Percentiles rank a stretch among this genome's conserved stretches.
Evolutionary conservation across 306 rosid species (phyloP).

Genomic region (Sicyos edulis): DNA sequence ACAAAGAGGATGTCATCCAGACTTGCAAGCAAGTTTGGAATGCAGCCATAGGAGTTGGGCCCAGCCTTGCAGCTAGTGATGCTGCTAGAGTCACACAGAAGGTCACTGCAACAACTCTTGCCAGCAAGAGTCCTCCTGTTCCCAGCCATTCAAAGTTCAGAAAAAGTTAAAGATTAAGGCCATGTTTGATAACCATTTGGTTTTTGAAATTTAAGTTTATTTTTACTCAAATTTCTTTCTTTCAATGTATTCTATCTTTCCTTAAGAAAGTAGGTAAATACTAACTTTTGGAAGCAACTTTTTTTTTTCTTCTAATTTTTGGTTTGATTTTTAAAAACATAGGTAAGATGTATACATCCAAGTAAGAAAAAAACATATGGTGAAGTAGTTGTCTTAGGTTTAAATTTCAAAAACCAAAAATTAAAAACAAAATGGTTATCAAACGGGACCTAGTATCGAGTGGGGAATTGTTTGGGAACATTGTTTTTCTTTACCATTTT

Average conservation of each 20-base stretch:
- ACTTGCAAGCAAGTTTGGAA: slow-evolving; percentile 89
- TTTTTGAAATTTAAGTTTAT: background rate
- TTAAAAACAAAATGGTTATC: no score
- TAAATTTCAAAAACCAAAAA: no score
- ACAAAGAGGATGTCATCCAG: slow-evolving; percentile 89
- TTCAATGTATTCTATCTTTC: no score
- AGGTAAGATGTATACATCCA: no score
- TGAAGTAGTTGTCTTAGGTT: no score
- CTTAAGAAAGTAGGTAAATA: no score
- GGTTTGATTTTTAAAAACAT: no score
- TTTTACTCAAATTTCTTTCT: no score
- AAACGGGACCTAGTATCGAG: background rate
- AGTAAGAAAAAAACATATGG: no score
- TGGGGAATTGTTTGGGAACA: background rate
- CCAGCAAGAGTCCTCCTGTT: slow-evolving; percentile 57
- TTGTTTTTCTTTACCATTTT: slow-evolving; percentile 49
- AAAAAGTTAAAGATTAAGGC: background rate
- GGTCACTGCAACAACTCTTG: slow-evolving; percentile 87
- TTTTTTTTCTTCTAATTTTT: no score
- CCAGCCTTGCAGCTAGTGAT: slow-evolving; percentile 76
- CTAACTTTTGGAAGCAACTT: no score
- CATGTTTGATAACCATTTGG: no score
- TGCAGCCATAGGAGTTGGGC: slow-evolving; percentile 86
- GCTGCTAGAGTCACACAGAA: slow-evolving; percentile 92
- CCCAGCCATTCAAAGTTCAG: background rate